Percentiles rank a stretch among this genome's conserved stretches.
These are phyloP conservation scores for Trichoderma afroharzianum DNA, from an alignment of 2,329 filamentous ascomycete genomes.

Conservation along the genomic window DNA sequence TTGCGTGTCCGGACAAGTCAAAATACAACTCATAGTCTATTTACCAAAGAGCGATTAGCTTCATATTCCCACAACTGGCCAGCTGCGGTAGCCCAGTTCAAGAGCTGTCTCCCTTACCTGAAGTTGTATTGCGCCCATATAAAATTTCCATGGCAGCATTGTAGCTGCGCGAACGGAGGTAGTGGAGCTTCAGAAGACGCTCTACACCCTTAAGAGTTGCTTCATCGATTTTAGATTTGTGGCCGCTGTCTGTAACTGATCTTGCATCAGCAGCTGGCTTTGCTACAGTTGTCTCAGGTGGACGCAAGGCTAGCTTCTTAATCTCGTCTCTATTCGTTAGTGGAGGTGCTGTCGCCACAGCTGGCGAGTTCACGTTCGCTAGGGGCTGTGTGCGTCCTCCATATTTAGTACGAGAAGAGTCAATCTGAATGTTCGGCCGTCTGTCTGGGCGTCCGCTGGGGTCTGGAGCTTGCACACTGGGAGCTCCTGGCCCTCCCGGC, in stretches of 20 bases:
- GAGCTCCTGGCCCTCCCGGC: neutral
- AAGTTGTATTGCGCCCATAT: constrained; percentile 23
- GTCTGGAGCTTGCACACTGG: neutral
- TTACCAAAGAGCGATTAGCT: neutral
- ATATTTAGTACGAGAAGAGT: constrained; percentile 7
- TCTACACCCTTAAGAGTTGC: constrained; percentile 14
- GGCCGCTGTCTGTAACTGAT: constrained; percentile 8
- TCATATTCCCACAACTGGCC: neutral
- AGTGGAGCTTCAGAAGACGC: constrained; percentile 25
- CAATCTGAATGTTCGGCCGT: neutral
- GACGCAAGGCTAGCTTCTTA: neutral
- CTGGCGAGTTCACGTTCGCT: neutral
- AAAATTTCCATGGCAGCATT: constrained; percentile 25
- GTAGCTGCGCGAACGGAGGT: constrained; percentile 23
- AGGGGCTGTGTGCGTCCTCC: neutral
- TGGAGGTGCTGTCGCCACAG: neutral
- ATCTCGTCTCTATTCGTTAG: neutral
- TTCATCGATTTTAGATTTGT: constrained; percentile 17
- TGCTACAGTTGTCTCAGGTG: neutral
- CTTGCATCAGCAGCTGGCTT: constrained; percentile 2
- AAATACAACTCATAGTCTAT: constrained; percentile 26
- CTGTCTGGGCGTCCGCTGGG: constrained; percentile 2
- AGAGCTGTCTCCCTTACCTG: neutral
- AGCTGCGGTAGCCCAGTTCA: neutral
- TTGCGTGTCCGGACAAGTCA: constrained; percentile 22